Conservation (phyloP, 2,329 filamentous ascomycete species). For the Phialophora verrucosa region DNA sequence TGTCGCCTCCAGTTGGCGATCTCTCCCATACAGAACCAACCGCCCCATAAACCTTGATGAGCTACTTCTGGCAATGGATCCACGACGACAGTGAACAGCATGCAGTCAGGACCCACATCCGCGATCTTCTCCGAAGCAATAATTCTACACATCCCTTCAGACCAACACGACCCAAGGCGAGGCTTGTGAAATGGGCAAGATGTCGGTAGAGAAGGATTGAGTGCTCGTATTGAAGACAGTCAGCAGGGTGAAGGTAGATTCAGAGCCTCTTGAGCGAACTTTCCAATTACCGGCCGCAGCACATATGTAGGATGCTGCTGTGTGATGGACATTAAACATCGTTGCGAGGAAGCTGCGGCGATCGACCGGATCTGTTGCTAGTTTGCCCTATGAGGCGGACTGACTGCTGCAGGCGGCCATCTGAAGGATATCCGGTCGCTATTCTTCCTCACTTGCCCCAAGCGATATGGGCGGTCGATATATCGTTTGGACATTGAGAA, state of each 20-base stretch:
- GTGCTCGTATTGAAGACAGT: not conserved
- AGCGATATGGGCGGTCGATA: not conserved
- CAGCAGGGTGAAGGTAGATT: not conserved
- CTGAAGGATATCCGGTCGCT: not conserved
- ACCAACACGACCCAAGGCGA: not conserved
- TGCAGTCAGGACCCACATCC: not conserved
- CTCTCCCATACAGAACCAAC: not conserved
- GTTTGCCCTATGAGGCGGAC: not conserved
- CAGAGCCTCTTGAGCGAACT: not conserved
- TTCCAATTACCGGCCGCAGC: not conserved
- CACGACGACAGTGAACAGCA: conserved; percentile 2
- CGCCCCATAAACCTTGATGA: not conserved
- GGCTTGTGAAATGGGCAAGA: not conserved
- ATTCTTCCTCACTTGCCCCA: not conserved
- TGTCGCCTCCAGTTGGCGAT: not conserved
- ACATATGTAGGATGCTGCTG: not conserved
- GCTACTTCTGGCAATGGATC: not conserved
- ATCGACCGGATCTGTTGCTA: not conserved
- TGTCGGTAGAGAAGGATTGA: conserved; percentile 6
- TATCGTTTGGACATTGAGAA: not conserved
- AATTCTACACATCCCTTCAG: not conserved
- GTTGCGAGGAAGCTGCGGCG: not conserved
- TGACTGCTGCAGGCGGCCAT: not conserved
- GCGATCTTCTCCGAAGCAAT: not conserved
- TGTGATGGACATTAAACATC: not conserved